Conservation (phyloP, 2,329 filamentous ascomycete genomes). For the Verticillium dahliae region DNA sequence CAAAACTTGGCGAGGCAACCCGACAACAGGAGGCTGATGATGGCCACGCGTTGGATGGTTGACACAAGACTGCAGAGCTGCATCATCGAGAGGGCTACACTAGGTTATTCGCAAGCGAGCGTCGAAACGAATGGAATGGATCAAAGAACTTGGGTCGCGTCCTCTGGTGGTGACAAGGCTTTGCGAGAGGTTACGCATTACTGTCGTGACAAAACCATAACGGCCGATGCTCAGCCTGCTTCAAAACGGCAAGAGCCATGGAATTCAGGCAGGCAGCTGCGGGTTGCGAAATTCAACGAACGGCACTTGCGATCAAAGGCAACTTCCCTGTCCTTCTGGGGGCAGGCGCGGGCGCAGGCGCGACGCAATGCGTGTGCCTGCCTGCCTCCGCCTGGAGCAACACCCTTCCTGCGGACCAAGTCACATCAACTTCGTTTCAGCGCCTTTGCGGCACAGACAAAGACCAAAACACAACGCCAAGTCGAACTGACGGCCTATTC, state of each 20-base stretch:
- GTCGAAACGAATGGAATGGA: not conserved
- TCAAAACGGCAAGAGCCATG: not conserved
- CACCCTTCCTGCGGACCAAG: not conserved
- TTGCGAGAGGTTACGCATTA: too few species aligned
- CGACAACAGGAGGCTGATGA: not conserved
- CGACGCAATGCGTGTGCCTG: not conserved
- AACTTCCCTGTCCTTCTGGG: not conserved
- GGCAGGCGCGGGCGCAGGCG: not conserved
- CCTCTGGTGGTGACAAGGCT: too few species aligned
- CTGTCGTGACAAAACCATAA: not conserved
- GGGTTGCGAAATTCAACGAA: not conserved
- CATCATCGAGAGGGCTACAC: not conserved
- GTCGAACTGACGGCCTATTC: not conserved
- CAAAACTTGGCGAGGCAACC: slow-evolving; percentile 15
- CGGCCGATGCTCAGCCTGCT: not conserved
- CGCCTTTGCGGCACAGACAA: not conserved
- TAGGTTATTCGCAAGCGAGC: too few species aligned
- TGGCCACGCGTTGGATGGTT: not conserved
- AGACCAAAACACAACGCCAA: not conserved
- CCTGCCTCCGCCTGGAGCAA: not conserved
- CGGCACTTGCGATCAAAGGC: not conserved
- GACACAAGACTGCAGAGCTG: not conserved
- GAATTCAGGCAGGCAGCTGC: not conserved
- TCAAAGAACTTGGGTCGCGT: too few species aligned
- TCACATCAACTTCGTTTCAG: not conserved